Percentiles rank a stretch among this genome's conserved stretches.
Conservation (phyloP, 1,284 basidiomycete species). For the Phellopilus nigrolimitatus region DNA sequence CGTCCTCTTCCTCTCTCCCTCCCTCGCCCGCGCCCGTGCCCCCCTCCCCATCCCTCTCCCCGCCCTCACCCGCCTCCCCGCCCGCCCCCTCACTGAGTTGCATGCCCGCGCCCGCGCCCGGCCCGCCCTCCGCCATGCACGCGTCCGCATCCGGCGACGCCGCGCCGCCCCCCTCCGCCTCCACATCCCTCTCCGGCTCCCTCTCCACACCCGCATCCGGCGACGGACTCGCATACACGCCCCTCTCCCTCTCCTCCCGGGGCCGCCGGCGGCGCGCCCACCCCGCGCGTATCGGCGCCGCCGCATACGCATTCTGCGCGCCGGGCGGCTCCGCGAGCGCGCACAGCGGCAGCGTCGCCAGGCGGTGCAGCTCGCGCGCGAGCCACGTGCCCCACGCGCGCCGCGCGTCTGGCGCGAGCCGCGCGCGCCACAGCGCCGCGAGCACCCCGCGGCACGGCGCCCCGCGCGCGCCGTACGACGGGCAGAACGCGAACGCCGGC, state of each 20-base stretch:
- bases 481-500: conserved; percentile 12
- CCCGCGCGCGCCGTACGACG: neutral
- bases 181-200: conserved; percentile 1
- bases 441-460: conserved; percentile 16
- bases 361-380: conserved; percentile 24
- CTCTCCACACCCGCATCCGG: too few relatives aligned
- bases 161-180: neutral
- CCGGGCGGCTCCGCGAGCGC: neutral
- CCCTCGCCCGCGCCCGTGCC: too few relatives aligned
- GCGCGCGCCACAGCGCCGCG: conserved; percentile 22
- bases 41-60: neutral
- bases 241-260: too few relatives aligned
- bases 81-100: neutral
- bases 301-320: too few relatives aligned
- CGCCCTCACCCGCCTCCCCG: neutral
- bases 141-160: neutral
- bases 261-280: too few relatives aligned
- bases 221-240: too few relatives aligned
- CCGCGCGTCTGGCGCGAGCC: conserved; percentile 21
- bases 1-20: too few relatives aligned
- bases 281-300: too few relatives aligned
- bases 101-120: neutral
- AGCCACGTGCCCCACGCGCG: conserved; percentile 28
- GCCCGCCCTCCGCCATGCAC: neutral
- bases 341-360: conserved; percentile 19